Percentiles rank a stretch among this genome's conserved stretches.
phyloP scores from a whole-genome alignment of 169 alveolate genomes.

The Fabrea salina region DNA sequence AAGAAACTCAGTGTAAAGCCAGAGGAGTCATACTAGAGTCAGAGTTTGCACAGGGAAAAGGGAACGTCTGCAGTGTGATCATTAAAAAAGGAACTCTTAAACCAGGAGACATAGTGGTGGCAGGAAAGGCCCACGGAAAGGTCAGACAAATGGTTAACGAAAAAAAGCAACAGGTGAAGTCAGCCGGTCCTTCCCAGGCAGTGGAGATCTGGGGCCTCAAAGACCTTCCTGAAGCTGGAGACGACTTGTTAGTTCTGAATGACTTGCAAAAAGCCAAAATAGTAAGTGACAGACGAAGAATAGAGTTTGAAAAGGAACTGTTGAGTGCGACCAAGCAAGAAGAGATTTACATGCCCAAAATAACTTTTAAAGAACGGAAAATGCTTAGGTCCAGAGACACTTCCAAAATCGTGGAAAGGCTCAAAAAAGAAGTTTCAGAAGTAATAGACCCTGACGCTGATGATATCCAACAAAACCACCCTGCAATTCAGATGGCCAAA shows the following conservation, averaged over 20 bases:
- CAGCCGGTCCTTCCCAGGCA: conserved; percentile 65
- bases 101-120: conserved; percentile 52
- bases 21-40: conserved; percentile 67
- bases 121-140: conserved; percentile 62
- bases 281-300: conserved; percentile 38
- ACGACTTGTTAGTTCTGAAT: conserved; percentile 36
- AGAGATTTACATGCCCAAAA: conserved; percentile 31
- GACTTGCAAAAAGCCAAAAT: conserved; percentile 49
- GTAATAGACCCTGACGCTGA: no score
- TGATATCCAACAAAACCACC: no score
- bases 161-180: conserved; percentile 33
- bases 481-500: no score
- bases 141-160: conserved; percentile 59
- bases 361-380: background rate
- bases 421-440: conserved; percentile 8
- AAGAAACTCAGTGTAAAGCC: conserved; percentile 37
- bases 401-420: conserved; percentile 11
- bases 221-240: conserved; percentile 60
- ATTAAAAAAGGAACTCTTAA: conserved; percentile 67
- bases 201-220: conserved; percentile 70
- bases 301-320: background rate
- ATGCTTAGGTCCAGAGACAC: conserved; percentile 20
- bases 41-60: conserved; percentile 52
- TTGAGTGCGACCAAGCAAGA: conserved; percentile 17
- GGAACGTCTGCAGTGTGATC: conserved; percentile 64